phyloP scores from a whole-genome alignment of 1,284 basidiomycete genomes.

The Macrocybe sp. region DNA sequence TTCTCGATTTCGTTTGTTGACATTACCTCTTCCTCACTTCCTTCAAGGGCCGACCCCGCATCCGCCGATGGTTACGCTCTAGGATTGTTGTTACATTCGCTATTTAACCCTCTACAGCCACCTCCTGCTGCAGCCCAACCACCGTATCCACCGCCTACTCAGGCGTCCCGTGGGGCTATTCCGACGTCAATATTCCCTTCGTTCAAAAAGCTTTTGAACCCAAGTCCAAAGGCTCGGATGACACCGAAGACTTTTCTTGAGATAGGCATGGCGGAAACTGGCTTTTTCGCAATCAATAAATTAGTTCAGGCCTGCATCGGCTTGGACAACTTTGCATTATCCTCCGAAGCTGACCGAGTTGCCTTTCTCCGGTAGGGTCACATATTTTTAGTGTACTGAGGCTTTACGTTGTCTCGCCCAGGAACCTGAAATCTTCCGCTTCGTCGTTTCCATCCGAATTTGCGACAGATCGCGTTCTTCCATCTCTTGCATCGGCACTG shows the following conservation, averaged over 20 bases:
- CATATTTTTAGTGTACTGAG: not conserved
- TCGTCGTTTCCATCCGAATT: conserved; percentile 86
- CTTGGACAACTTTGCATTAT: conserved; percentile 84
- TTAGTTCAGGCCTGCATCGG: conserved; percentile 84
- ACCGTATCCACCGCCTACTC: conserved; percentile 68
- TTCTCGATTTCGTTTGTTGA: conserved; percentile 6
- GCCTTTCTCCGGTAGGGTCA: conserved; percentile 61
- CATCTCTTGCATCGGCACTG: conserved; percentile 80
- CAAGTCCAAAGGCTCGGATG: conserved; percentile 78
- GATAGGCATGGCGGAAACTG: conserved; percentile 72
- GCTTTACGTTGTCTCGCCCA: conserved; percentile 21
- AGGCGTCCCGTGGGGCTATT: conserved; percentile 74
- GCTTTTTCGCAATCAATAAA: conserved; percentile 85
- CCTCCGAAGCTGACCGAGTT: conserved; percentile 79
- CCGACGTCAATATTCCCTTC: conserved; percentile 74
- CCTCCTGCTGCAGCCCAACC: conserved; percentile 64
- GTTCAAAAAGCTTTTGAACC: conserved; percentile 87
- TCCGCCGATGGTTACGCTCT: conserved; percentile 84
- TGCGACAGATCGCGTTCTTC: conserved; percentile 81
- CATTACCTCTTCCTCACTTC: conserved; percentile 6
- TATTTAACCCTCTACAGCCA: conserved; percentile 82
- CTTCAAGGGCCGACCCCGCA: conserved; percentile 59
- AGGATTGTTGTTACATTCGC: conserved; percentile 76
- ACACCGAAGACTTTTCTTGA: conserved; percentile 77
- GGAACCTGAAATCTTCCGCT: conserved; percentile 76